Conservation (phyloP, 129 eudicot genomes). For the Centrapalus pauciflorus region DNA sequence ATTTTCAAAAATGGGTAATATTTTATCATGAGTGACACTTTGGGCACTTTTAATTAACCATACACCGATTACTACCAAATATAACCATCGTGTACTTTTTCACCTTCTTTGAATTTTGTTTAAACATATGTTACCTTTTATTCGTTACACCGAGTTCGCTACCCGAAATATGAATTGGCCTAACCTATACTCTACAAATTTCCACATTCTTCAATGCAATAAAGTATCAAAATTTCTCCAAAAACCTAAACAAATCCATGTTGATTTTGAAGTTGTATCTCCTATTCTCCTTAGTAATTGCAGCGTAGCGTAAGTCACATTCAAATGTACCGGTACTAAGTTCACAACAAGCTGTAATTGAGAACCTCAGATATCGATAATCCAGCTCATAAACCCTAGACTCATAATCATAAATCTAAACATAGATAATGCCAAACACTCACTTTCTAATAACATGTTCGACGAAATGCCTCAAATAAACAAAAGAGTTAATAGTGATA, state of each 20-base stretch:
- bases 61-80: too few relatives aligned
- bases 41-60: too few relatives aligned
- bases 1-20: too few relatives aligned
- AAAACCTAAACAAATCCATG: not conserved
- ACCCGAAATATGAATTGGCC: too few relatives aligned
- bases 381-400: not conserved
- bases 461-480: conserved; percentile 22
- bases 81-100: too few relatives aligned
- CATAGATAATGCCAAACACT: not conserved
- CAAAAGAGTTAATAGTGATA: not conserved
- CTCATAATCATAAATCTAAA: not conserved
- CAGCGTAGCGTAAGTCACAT: not conserved
- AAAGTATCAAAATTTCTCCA: not conserved
- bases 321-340: not conserved
- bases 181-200: too few relatives aligned
- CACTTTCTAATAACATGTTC: not conserved
- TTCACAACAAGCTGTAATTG: not conserved
- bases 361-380: not conserved
- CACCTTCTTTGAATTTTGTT: too few relatives aligned
- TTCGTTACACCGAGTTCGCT: too few relatives aligned
- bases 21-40: too few relatives aligned
- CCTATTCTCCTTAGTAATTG: not conserved
- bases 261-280: not conserved
- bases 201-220: not conserved
- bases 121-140: too few relatives aligned